Base-by-base conservation (phyloP, 2,329 filamentous ascomycete genomes). In the Kalaharituber pfeilii region DNA sequence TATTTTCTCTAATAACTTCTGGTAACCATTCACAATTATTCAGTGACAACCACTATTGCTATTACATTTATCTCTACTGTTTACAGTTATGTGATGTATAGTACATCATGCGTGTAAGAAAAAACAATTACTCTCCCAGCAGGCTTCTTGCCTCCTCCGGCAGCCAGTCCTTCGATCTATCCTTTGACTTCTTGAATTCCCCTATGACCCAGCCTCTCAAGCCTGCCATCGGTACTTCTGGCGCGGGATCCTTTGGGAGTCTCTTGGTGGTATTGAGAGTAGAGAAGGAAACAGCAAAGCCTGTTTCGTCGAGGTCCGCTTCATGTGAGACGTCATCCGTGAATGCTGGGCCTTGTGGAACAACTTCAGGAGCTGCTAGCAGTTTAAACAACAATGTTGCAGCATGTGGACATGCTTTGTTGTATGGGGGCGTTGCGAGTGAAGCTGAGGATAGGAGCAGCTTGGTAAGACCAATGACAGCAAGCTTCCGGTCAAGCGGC, bases 221-320 rank as follows among this genome's bases (percentile, higher is more conserved):
- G 56, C 87, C 84, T 53, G 87, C 81, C 3, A 47, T 25, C 4
- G 78, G 76, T 13, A 94, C 80, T 57, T 95, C 84, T 0, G 88
- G 83, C 73, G 87, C 96, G 20, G 88, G 83, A 66, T 96, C 91
- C 51, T 75, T 75, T 1, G 77, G 71, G 3, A 78, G 72, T 56
- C 80, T 80, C 67, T 82, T 86, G 71, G 89, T 91, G 0, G 89
- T 95, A 71, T 89, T 94, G 59, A 98, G 76, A 28, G 85, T 82
- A 0, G 91, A 96, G 70, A 94, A 98, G 7, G 87, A 89, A 60
- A 95, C 81, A 25, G 91, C 91, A 65, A 98, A 98, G 26, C 86
- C 82, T 61, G 95, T 80, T 67, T 98, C 91, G 64, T 98, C 91
- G 25, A 94, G 84, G 64, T 96, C 89, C 2, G 86, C 81, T 66